Percentiles rank a stretch among this genome's conserved stretches.
These are phyloP conservation scores for Geotrichum fermentans DNA, from an alignment of 1,139 yeast species.

Conservation along the genomic window DNA sequence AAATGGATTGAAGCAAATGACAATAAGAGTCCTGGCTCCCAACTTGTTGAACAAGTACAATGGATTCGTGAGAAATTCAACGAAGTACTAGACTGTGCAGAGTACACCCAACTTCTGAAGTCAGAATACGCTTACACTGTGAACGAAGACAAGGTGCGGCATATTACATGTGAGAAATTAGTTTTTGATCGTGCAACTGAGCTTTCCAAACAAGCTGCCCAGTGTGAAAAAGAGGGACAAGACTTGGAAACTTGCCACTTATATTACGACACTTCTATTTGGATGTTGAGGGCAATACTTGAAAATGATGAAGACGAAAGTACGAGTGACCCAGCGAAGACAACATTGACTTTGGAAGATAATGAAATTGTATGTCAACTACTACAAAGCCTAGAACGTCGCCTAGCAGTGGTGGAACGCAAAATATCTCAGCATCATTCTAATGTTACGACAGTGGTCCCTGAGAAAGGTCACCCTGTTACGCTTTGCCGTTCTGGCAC, in stretches of 20 bases:
- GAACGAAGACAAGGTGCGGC: background rate
- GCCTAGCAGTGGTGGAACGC: conserved; percentile 31
- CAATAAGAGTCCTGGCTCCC: conserved; percentile 37
- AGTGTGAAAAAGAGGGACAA: conserved; percentile 64
- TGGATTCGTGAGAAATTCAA: conserved; percentile 89
- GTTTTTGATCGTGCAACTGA: conserved; percentile 91
- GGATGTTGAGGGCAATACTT: conserved; percentile 89
- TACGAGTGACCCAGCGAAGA: conserved; percentile 5
- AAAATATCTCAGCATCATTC: too few species aligned
- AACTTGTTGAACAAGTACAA: conserved; percentile 77
- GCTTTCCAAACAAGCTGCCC: conserved; percentile 86
- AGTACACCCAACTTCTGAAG: conserved; percentile 51
- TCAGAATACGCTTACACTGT: conserved; percentile 18
- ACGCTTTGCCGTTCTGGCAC: too few species aligned
- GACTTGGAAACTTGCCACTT: conserved; percentile 77
- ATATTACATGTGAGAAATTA: conserved; percentile 69
- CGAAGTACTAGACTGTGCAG: conserved; percentile 85
- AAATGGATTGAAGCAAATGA: conserved; percentile 71
- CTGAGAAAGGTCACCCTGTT: too few species aligned
- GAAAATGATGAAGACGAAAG: conserved; percentile 35
- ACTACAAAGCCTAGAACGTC: conserved; percentile 33
- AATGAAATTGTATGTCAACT: conserved; percentile 67
- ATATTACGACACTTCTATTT: conserved; percentile 83
- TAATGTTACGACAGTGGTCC: too few species aligned
- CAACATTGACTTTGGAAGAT: conserved; percentile 41